These are phyloP conservation scores for Coix lacrymajobi DNA, from an alignment of 176 grass and related monocot genomes.

Conservation along the genomic window DNA sequence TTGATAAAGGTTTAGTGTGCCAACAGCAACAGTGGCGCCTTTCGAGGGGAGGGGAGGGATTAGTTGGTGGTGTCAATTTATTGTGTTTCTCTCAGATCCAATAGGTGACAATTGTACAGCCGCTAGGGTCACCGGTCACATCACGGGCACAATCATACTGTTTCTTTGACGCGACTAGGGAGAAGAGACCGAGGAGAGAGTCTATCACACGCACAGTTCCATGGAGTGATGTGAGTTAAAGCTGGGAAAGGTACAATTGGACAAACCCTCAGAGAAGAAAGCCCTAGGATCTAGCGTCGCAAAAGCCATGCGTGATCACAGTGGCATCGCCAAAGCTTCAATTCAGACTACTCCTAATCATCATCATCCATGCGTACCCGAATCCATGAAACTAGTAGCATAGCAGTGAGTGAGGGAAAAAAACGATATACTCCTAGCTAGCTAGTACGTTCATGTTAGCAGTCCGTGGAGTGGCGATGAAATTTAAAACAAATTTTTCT, in stretches of 20 bases:
- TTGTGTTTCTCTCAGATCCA: conserved; percentile 26
- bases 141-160: conserved; percentile 39
- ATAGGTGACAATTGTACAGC: conserved; percentile 37
- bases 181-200: not conserved
- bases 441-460: too few species aligned
- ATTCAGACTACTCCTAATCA: not conserved
- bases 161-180: conserved; percentile 31
- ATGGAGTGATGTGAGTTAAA: conserved; percentile 34
- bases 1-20: not conserved
- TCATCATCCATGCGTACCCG: too few species aligned
- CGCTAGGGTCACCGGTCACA: conserved; percentile 37
- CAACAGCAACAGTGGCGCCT: conserved; percentile 6
- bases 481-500: too few species aligned
- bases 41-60: not conserved
- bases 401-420: too few species aligned
- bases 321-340: not conserved
- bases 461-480: too few species aligned
- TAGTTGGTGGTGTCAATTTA: conserved; percentile 21
- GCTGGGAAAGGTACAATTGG: conserved; percentile 30
- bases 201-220: not conserved
- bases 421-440: too few species aligned
- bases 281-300: conserved; percentile 39
- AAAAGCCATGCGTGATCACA: conserved; percentile 6
- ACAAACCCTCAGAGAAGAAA: conserved; percentile 24
- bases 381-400: too few species aligned